phyloP scores from a whole-genome alignment of 306 rosid species.

The Quercus aquifolioides region DNA sequence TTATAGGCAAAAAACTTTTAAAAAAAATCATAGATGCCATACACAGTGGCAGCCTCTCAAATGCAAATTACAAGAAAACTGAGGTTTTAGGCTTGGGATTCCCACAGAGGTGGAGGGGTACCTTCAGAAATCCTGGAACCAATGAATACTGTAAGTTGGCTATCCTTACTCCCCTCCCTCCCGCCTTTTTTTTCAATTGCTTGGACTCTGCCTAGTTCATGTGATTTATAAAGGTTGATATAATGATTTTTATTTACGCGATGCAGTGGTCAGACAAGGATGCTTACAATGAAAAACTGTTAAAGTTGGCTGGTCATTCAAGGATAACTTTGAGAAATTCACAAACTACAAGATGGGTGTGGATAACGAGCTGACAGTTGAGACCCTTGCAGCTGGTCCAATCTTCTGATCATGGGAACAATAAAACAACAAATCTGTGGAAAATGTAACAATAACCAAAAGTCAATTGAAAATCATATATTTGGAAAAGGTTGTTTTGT shows the following conservation, averaged over 20 bases:
- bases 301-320: conserved; percentile 72
- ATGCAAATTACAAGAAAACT: conserved; percentile 55
- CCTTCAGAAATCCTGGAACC: conserved; percentile 83
- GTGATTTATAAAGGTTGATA: background rate
- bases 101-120: conserved; percentile 70
- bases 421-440: background rate
- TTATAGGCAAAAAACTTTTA: too few species aligned
- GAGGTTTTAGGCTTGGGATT: conserved; percentile 66
- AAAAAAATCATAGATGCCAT: conserved; percentile 67
- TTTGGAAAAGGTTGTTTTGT: too few species aligned
- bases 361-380: conserved; percentile 50
- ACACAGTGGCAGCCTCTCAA: conserved; percentile 65
- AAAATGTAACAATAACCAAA: too few species aligned
- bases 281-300: conserved; percentile 46
- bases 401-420: conserved; percentile 30
- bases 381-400: conserved; percentile 83
- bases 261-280: conserved; percentile 72
- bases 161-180: background rate
- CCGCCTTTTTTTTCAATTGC: background rate
- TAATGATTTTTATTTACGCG: background rate
- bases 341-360: conserved; percentile 57
- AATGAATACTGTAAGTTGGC: conserved; percentile 57
- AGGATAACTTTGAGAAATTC: conserved; percentile 72
- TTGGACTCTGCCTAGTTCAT: background rate
- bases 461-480: too few species aligned